phyloP scores from a whole-genome alignment of 257 asterid species.

The Scutellaria baicalensis region DNA sequence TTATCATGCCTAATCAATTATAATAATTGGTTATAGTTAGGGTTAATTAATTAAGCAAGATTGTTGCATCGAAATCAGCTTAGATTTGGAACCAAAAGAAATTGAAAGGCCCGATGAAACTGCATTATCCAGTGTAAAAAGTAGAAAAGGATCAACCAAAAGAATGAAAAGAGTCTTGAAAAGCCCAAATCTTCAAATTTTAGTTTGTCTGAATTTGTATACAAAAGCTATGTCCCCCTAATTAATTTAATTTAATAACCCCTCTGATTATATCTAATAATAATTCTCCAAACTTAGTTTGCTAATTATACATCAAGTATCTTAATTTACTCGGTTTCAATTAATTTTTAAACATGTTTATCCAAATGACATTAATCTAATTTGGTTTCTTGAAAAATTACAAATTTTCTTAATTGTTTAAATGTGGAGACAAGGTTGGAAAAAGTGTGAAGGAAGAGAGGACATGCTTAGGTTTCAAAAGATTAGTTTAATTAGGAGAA shows the following conservation, averaged over 20 bases:
- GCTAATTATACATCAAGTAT: too few relatives aligned
- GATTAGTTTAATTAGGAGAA: constrained; percentile 23
- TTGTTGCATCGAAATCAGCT: constrained; percentile 10
- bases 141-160: constrained; percentile 20
- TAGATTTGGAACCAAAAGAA: constrained; percentile 1
- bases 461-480: constrained; percentile 39
- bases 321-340: too few relatives aligned
- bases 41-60: neutral
- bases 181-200: constrained; percentile 30
- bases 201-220: constrained; percentile 25
- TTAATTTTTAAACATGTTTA: too few relatives aligned
- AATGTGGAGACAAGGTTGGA: constrained; percentile 30
- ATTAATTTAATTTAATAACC: too few relatives aligned
- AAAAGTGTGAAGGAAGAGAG: constrained; percentile 21
- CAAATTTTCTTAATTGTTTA: neutral
- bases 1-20: too few relatives aligned
- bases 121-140: constrained; percentile 5
- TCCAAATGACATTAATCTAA: too few relatives aligned
- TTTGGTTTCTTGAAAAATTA: too few relatives aligned
- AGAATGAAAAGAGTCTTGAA: constrained; percentile 25
- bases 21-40: neutral
- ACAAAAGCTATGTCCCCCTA: constrained; percentile 11
- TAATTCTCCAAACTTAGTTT: too few relatives aligned
- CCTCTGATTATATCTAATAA: too few relatives aligned
- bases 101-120: constrained; percentile 21